Percentiles rank a stretch among this genome's conserved stretches.
Evolutionary conservation across 2,329 filamentous ascomycete species (phyloP).

Genomic region (Alternaria panax): DNA sequence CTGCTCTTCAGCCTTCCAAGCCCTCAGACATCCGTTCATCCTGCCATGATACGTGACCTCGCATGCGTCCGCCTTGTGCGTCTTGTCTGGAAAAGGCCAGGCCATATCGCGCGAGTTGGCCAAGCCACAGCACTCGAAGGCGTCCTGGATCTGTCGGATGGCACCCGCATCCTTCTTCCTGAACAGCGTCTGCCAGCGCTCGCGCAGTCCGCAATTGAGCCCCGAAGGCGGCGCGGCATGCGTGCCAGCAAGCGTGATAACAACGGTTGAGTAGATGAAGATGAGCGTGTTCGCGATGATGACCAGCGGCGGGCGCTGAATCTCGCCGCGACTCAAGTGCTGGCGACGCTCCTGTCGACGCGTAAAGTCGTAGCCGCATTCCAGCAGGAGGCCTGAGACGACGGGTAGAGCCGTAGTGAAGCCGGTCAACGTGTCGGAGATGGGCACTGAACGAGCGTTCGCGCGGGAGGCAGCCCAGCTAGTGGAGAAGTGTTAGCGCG

Average conservation of each 20-base stretch:
- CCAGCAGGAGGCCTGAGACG: constrained; percentile 53
- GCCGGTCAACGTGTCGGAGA: constrained; percentile 51
- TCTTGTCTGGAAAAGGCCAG: constrained; percentile 65
- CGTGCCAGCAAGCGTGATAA: constrained; percentile 56
- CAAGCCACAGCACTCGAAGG: constrained; percentile 72
- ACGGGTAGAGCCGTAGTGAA: constrained; percentile 54
- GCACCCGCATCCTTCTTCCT: constrained; percentile 57
- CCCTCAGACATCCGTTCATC: constrained; percentile 57
- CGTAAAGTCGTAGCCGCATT: constrained; percentile 48
- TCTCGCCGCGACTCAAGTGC: constrained; percentile 42
- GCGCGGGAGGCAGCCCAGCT: constrained; percentile 44
- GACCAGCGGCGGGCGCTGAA: constrained; percentile 44
- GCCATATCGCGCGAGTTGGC: constrained; percentile 64
- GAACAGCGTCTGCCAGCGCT: constrained; percentile 65
- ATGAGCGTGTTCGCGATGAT: constrained; percentile 50
- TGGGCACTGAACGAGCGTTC: constrained; percentile 51
- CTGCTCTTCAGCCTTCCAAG: constrained; percentile 66
- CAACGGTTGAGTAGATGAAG: constrained; percentile 52
- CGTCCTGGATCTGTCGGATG: constrained; percentile 69
- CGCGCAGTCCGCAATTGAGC: constrained; percentile 63
- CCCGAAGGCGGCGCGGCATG: constrained; percentile 50
- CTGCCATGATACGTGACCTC: constrained; percentile 55
- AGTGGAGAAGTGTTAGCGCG: constrained; percentile 13
- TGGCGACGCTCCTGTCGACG: constrained; percentile 40
- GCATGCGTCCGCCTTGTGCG: constrained; percentile 52